Base-by-base conservation (phyloP, 495 filamentous ascomycete genomes). In the Penicillium steckii region DNA sequence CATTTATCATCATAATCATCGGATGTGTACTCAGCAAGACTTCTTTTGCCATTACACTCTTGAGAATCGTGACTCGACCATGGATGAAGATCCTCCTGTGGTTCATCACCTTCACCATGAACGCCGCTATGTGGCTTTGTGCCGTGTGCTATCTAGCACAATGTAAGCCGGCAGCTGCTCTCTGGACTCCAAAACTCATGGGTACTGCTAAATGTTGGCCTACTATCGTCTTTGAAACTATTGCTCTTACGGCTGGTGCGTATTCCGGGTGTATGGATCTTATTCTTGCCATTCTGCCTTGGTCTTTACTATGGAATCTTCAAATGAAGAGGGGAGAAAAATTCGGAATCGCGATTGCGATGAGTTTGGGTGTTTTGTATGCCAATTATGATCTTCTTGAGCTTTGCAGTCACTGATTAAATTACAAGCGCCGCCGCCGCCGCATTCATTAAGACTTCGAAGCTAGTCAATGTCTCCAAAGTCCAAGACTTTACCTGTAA, bases 241-340 rank as follows among this genome's bases (percentile, higher is more conserved):
- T 59, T 19, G 61, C 57, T 8, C 50, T 66, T 1, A 52, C 52
- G 0, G 63, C 57, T 19, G 63, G 33, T 57, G 63, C 63, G 4
- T 62, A 66, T 26, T 66, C 60, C 6, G 63, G 63, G 3, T 45
- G 41, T 8, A 62, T 63, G 57, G 63, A 66, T 38, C 53, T 66
- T n/a, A 44, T 62, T 22, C 55, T 66, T n/a, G 59, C 63, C 12
- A 15, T 66, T 3, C 49, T 62, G 4, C 63, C 63, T 2, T 66
- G 63, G 59, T 38, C 44, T 5, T 41, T 66, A 6, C 15, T 66
- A 2, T 66, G 63, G 63, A 55, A 59, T 2, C 50, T 66, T 4
- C 56, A 66, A 50, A 66, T 66, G 63, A 53, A 52, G 29, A 55
- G 46, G 21, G 55, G 55, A 4, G 63, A 62, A 42, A 63, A 63